Conservation (phyloP, 2,329 filamentous ascomycete species). For the Zopfia rhizophila region DNA sequence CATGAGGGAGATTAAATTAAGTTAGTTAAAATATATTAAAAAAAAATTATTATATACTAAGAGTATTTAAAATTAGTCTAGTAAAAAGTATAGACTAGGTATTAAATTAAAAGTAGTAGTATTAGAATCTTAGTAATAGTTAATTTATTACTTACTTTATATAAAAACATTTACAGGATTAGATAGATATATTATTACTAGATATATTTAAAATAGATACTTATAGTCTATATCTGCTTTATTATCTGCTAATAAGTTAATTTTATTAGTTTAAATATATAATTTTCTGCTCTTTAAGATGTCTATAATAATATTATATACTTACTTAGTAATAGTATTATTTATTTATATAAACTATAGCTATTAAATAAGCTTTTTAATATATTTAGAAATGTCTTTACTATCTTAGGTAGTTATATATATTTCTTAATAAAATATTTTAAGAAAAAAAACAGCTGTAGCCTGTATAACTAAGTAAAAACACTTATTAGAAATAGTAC, state of each 20-base stretch:
- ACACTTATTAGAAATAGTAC: no score
- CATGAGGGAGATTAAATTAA: no score
- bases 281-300: slow-evolving; percentile 13
- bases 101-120: neutral
- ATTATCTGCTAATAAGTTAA: slow-evolving; percentile 8
- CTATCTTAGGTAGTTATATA: slow-evolving; percentile 37
- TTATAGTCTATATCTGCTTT: neutral
- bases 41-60: slow-evolving; percentile 30
- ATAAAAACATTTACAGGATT: neutral
- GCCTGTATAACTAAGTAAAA: slow-evolving; percentile 54
- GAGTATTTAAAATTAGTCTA: slow-evolving; percentile 9
- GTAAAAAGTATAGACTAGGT: neutral
- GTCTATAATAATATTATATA: slow-evolving; percentile 31
- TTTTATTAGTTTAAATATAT: slow-evolving; percentile 2
- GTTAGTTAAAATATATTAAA: slow-evolving; percentile 33
- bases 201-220: no score
- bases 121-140: neutral
- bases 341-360: slow-evolving; percentile 38
- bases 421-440: slow-evolving; percentile 39
- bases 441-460: slow-evolving; percentile 48
- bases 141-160: no score
- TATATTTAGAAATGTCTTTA: slow-evolving; percentile 30
- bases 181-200: neutral
- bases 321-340: slow-evolving; percentile 40
- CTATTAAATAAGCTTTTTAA: slow-evolving; percentile 46